Conservation (phyloP, 306 rosid species). For the Canavalia gladiata region DNA sequence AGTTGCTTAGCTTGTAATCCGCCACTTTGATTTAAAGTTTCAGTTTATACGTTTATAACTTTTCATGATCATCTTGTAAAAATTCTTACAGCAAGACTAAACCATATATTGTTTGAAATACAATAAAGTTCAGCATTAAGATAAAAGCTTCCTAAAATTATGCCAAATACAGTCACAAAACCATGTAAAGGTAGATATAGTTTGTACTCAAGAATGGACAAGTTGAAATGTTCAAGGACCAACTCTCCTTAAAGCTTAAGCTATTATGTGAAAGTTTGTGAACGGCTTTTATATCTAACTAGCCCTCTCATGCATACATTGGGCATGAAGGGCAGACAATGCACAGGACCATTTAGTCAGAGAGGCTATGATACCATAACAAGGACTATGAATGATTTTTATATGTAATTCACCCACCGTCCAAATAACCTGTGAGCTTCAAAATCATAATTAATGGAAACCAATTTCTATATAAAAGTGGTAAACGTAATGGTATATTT, state of each 20-base stretch:
- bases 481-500: too few relatives aligned
- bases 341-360: too few relatives aligned
- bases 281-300: background rate
- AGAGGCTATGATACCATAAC: too few relatives aligned
- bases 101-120: background rate
- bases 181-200: background rate
- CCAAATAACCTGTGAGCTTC: too few relatives aligned
- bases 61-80: background rate
- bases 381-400: too few relatives aligned
- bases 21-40: background rate
- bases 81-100: background rate
- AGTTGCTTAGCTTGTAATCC: background rate
- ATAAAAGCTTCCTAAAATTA: conserved; percentile 9
- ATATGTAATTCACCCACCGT: too few relatives aligned
- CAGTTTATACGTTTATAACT: background rate
- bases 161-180: background rate
- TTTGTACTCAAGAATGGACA: too few relatives aligned
- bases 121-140: conserved; percentile 6
- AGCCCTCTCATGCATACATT: too few relatives aligned
- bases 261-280: background rate
- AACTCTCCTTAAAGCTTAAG: background rate
- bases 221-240: background rate
- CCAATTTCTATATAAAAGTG: too few relatives aligned
- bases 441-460: too few relatives aligned
- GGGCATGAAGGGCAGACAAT: too few relatives aligned